Evolutionary conservation across 1,284 basidiomycete genomes (phyloP).

Genomic region (Tilletia walkeri): DNA sequence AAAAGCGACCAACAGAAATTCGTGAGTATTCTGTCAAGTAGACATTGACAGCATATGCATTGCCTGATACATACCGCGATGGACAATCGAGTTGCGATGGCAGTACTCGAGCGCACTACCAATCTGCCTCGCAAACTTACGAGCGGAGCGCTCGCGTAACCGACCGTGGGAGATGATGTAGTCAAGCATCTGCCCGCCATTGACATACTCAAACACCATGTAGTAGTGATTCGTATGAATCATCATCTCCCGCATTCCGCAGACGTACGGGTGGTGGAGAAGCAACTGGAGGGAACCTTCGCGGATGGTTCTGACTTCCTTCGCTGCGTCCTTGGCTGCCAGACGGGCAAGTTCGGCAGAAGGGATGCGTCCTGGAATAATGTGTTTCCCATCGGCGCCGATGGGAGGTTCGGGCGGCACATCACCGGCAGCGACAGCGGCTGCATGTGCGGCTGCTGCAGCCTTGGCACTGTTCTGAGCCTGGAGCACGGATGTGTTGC

Average conservation of each 20-base stretch:
- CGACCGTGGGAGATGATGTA: constrained; percentile 99
- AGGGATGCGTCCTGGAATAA: constrained; percentile 50
- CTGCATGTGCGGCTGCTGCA: constrained; percentile 57
- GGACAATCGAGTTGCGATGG: constrained; percentile 94
- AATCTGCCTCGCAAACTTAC: constrained; percentile 96
- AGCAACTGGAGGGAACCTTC: constrained; percentile 91
- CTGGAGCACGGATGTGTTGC: constrained; percentile 63
- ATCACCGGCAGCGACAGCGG: constrained; percentile 55
- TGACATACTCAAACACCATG: constrained; percentile 98
- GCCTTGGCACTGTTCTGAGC: constrained; percentile 11
- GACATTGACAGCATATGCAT: too few species aligned
- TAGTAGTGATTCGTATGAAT: constrained; percentile 74
- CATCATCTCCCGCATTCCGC: constrained; percentile 94
- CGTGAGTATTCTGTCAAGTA: background rate
- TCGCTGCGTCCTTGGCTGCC: constrained; percentile 77
- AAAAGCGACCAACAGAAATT: background rate
- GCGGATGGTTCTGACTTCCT: constrained; percentile 91
- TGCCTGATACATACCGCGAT: constrained; percentile 62
- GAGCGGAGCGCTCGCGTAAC: constrained; percentile 85
- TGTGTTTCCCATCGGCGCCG: constrained; percentile 56
- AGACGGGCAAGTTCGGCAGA: constrained; percentile 9
- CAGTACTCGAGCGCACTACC: constrained; percentile 94
- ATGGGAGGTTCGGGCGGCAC: constrained; percentile 23
- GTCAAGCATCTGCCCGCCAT: constrained; percentile 98
- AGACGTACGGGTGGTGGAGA: constrained; percentile 96